These are phyloP conservation scores for Didymella pinodella DNA, from an alignment of 2,329 filamentous ascomycete species.

Conservation along the genomic window DNA sequence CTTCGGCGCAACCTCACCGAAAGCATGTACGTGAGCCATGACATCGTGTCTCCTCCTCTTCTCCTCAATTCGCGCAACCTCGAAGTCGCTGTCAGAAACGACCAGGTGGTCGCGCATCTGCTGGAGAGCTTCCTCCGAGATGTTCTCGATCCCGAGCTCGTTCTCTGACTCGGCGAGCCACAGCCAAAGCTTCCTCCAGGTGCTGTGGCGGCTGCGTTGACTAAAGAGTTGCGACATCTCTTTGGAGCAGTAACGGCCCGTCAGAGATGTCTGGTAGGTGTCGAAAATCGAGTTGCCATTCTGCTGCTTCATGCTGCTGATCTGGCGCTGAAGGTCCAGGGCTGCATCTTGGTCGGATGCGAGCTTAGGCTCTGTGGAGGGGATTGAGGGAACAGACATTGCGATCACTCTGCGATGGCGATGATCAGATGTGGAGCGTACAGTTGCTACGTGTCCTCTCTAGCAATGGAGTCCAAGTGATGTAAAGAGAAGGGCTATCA, in stretches of 20 bases:
- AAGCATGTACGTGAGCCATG: slow-evolving; percentile 75
- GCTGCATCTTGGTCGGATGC: slow-evolving; percentile 29
- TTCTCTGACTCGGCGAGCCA: slow-evolving; percentile 82
- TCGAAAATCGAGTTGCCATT: slow-evolving; percentile 34
- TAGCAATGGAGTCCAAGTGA: slow-evolving; percentile 9
- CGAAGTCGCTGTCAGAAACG: slow-evolving; percentile 59
- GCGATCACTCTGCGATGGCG: slow-evolving; percentile 7
- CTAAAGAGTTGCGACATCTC: slow-evolving; percentile 74
- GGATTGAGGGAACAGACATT: slow-evolving; percentile 20
- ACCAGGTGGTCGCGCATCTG: slow-evolving; percentile 57
- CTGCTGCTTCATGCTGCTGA: slow-evolving; percentile 32
- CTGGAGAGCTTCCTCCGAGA: slow-evolving; percentile 68
- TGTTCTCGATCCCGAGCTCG: slow-evolving; percentile 75
- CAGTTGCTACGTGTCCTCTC: slow-evolving; percentile 2
- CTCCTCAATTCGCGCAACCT: slow-evolving; percentile 58
- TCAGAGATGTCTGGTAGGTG: slow-evolving; percentile 40
- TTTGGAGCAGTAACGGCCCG: slow-evolving; percentile 70
- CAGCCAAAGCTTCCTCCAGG: slow-evolving; percentile 87
- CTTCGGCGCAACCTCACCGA: slow-evolving; percentile 74
- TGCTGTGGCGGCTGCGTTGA: slow-evolving; percentile 74
- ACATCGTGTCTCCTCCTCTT: slow-evolving; percentile 69
- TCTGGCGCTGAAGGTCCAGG: slow-evolving; percentile 36
- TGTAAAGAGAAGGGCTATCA: slow-evolving; percentile 20
- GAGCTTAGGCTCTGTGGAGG: slow-evolving; percentile 22
- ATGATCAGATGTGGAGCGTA: slow-evolving; percentile 4